phyloP scores from a whole-genome alignment of 306 rosid species.

The Oxytropis ochrocephala region DNA sequence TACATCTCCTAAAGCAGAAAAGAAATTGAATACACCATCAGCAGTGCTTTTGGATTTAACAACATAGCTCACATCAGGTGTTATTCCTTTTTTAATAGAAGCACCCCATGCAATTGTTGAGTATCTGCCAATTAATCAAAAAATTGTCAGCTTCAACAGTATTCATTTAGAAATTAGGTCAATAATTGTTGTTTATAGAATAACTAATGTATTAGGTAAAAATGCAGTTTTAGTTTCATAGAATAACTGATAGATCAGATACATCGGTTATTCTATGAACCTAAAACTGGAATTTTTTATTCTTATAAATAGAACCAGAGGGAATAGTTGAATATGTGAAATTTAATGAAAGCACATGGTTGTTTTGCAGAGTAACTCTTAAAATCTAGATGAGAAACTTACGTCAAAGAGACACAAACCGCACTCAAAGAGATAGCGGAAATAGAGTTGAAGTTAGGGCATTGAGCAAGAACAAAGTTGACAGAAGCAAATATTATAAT shows the following conservation, averaged over 20 bases:
- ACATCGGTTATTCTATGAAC: too few species aligned
- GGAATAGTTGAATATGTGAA: too few species aligned
- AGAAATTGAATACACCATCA: slow-evolving; percentile 38
- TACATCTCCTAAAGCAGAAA: slow-evolving; percentile 65
- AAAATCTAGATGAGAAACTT: too few species aligned
- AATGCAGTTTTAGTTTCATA: too few species aligned
- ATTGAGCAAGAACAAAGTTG: slow-evolving; percentile 59
- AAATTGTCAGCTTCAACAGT: not conserved
- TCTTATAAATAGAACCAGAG: too few species aligned
- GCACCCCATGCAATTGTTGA: slow-evolving; percentile 76
- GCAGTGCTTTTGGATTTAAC: not conserved
- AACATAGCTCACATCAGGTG: slow-evolving; percentile 34
- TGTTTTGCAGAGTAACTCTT: too few species aligned
- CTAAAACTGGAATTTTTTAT: too few species aligned
- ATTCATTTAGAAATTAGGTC: not conserved
- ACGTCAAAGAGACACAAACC: slow-evolving; percentile 72
- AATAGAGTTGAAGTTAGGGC: slow-evolving; percentile 71
- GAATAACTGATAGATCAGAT: too few species aligned
- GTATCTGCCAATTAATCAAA: slow-evolving; percentile 37
- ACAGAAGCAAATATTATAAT: slow-evolving; percentile 53
- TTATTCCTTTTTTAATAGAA: slow-evolving; percentile 33
- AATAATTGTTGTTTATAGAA: too few species aligned
- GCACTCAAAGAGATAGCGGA: slow-evolving; percentile 57
- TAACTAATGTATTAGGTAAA: too few species aligned
- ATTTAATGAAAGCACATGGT: too few species aligned